phyloP scores from a whole-genome alignment of 495 filamentous ascomycete species.

The Penicillium angulare region DNA sequence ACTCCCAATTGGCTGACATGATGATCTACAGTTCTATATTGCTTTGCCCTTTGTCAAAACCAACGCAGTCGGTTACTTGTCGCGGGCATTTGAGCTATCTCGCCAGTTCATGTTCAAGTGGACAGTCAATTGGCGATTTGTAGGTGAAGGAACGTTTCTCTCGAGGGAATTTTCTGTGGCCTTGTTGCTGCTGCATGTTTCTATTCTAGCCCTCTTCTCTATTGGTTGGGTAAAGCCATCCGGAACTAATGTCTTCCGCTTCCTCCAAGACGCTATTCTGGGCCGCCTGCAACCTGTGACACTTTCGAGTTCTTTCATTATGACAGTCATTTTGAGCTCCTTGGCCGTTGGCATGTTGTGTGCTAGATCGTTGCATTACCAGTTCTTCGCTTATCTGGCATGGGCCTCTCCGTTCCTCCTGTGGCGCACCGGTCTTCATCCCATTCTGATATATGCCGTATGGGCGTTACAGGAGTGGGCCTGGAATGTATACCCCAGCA shows the following conservation, averaged over 20 bases:
- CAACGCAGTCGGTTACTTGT: conserved; percentile 69
- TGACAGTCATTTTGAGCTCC: conserved; percentile 75
- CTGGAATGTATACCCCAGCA: conserved; percentile 97
- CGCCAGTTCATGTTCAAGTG: conserved; percentile 92
- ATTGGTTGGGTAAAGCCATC: conserved; percentile 57
- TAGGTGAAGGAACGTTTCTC: conserved; percentile 78
- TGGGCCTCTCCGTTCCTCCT: conserved; percentile 91
- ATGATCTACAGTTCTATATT: conserved; percentile 52
- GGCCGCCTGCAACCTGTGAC: conserved; percentile 53
- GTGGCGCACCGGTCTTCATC: conserved; percentile 77
- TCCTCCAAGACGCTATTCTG: conserved; percentile 50
- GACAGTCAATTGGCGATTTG: conserved; percentile 98
- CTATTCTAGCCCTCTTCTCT: conserved; percentile 61
- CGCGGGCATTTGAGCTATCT: conserved; percentile 83
- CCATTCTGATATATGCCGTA: conserved; percentile 63
- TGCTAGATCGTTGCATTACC: conserved; percentile 90
- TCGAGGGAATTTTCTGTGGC: conserved; percentile 67
- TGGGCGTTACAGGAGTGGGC: conserved; percentile 93
- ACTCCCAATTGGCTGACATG: conserved; percentile 1
- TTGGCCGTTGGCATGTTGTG: conserved; percentile 86
- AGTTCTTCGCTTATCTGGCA: conserved; percentile 92
- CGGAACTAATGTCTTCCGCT: conserved; percentile 41
- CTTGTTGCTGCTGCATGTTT: conserved; percentile 67
- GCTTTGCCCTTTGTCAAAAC: conserved; percentile 71
- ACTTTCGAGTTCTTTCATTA: conserved; percentile 71